Evolutionary conservation across 805 yeast species (phyloP).

Genomic region (Wickerhamomyces hampshirensis): DNA sequence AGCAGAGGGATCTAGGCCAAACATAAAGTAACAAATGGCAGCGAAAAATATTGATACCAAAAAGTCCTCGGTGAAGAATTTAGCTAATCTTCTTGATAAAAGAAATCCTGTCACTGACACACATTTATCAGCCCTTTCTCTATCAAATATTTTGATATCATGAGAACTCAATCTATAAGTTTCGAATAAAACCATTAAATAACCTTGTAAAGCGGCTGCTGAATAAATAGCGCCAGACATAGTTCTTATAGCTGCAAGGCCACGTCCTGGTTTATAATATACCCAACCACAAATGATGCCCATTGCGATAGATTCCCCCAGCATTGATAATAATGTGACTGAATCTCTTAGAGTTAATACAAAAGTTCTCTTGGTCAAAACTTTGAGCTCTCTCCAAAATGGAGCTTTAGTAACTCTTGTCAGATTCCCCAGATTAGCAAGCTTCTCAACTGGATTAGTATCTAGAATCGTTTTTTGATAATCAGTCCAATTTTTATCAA

Average conservation of each 20-base stretch:
- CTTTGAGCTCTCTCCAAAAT: constrained; percentile 36
- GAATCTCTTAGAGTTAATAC: constrained; percentile 42
- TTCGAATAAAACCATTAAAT: constrained; percentile 53
- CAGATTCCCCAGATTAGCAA: neutral
- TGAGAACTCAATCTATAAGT: constrained; percentile 49
- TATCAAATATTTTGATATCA: constrained; percentile 55
- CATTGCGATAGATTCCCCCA: constrained; percentile 19
- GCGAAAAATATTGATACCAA: constrained; percentile 57
- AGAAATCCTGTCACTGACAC: constrained; percentile 66
- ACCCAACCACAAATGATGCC: constrained; percentile 62
- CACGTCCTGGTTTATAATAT: constrained; percentile 56
- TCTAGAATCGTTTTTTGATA: constrained; percentile 3
- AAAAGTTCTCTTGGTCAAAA: constrained; percentile 36
- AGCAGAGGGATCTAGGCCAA: constrained; percentile 53
- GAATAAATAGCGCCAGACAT: constrained; percentile 47
- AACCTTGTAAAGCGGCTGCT: constrained; percentile 50
- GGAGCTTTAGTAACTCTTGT: constrained; percentile 30
- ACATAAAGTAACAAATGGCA: constrained; percentile 68
- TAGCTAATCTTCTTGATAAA: constrained; percentile 61
- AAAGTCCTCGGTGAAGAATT: constrained; percentile 66
- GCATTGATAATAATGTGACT: constrained; percentile 29
- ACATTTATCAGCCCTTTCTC: constrained; percentile 69
- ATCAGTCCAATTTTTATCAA: constrained; percentile 28
- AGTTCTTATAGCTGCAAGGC: constrained; percentile 61
- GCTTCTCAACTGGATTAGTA: neutral